Base-by-base conservation (phyloP, 2,329 filamentous ascomycete species). In the Aspergillus aculeatinus region DNA sequence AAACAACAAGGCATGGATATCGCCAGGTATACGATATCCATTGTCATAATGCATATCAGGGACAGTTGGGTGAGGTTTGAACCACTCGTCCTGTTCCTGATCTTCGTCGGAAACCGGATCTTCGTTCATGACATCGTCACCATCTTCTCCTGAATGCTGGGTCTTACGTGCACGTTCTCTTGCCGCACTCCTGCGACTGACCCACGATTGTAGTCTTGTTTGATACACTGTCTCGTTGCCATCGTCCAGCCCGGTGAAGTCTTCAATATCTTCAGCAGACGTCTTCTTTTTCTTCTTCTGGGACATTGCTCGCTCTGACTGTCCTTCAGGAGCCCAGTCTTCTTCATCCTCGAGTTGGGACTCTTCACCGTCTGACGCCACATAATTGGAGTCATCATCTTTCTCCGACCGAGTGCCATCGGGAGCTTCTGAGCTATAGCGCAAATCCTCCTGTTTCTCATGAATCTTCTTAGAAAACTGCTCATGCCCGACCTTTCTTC, bases 1-100 rank as follows among this genome's bases (percentile, higher is more conserved):
- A 69, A 98, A 99, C 0, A 99, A 80, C 2, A 92, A 92, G 0
- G 92, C 92, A 65, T 90, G 93, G 7, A 99, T 94, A 68, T 99
- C 95, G 2, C 95, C 95, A 1, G 95, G 95, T 4, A 99, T 82
- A 55, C 85, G 89, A 59, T 96, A 86, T 3, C 86, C 89, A 44
- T 90, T 89, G 55, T 90, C 87, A 53, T 96, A 87, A 5, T 83
- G 77, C 52, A 91, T 85, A 73, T 97, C 93, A 0, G 89, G 82
- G 42, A 89, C 85, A 42, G 90, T 91, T 0, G 95, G 96, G 65
- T 96, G 92, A 4, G 92, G 91, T 69, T 91, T 89, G 65, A 91
- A 87, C 88, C 92, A 96, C 76, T 99, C 89, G 14, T 73, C 67
- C 16, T 68, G 59, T 19, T 72, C 73, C 2, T 76, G 68, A n/a